A percentile compares a stretch with the other conserved stretches of the same genome.
These are phyloP conservation scores for Plasmopara viticola DNA, from an alignment of 352 stramenopile species.

Conservation along the genomic window DNA sequence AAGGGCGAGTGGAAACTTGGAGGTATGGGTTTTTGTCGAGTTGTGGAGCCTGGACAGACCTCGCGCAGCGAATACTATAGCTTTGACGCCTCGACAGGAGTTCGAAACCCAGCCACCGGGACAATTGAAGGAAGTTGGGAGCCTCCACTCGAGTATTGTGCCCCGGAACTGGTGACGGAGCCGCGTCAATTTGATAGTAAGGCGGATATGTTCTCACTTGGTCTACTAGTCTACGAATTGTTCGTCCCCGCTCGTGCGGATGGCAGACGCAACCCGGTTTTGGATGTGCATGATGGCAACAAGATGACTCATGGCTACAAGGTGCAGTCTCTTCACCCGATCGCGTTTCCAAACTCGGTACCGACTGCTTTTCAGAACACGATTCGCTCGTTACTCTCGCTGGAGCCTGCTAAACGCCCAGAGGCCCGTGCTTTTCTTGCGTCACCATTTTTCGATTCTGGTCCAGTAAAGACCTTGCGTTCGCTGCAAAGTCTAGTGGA, in stretches of 20 bases:
- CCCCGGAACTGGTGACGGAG: conserved; percentile 79
- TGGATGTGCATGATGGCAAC: conserved; percentile 83
- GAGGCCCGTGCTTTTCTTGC: conserved; percentile 72
- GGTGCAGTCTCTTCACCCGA: conserved; percentile 83
- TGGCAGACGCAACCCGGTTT: conserved; percentile 70
- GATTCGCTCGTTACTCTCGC: conserved; percentile 64
- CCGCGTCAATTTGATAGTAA: conserved; percentile 72
- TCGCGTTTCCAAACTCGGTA: conserved; percentile 68
- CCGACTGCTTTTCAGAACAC: conserved; percentile 82
- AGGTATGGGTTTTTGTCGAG: conserved; percentile 84
- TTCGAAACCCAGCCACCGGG: conserved; percentile 46
- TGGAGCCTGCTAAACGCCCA: conserved; percentile 53
- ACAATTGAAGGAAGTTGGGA: conserved; percentile 66
- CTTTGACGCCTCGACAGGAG: conserved; percentile 42
- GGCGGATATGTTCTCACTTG: conserved; percentile 85
- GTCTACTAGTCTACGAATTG: conserved; percentile 78
- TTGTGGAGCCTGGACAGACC: conserved; percentile 77
- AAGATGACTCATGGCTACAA: conserved; percentile 87
- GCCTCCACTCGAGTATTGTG: conserved; percentile 80
- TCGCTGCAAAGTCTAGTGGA: conserved; percentile 78
- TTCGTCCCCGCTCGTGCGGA: conserved; percentile 75
- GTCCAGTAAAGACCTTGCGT: conserved; percentile 78
- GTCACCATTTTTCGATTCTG: conserved; percentile 83
- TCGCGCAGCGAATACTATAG: conserved; percentile 82
- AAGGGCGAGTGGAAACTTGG: conserved; percentile 90